Evolutionary conservation across 2,329 filamentous ascomycete species (phyloP), one percentile per base, ranked within the genome.

Genomic region (Basipetospora chlamydospora): DNA sequence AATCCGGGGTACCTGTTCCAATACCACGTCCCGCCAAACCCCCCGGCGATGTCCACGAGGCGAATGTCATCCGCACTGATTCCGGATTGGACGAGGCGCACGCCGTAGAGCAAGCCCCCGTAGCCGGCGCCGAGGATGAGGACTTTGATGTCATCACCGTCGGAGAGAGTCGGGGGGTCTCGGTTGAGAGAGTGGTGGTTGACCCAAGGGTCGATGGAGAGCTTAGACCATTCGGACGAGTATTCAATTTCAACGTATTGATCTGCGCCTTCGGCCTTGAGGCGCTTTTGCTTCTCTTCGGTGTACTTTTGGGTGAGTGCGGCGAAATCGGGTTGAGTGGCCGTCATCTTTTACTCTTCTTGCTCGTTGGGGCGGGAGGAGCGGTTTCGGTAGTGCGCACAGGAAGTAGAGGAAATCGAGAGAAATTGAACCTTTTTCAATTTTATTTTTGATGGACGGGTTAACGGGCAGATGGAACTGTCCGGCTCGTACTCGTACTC

Each of bases 21-120:
- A 38, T 60, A 64, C 64, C 63, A 68, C 0, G 63, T 66, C 6
- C 64, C 64, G 4, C 64, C 64, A 26, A 64, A 56, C 2, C 59
- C 61, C 12, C 59, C 59, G 1, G 54, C 59, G 0, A 46, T 46
- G 28, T 65, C 62, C 20, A 61, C 47, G 1, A 64, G 39, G 1
- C 53, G 52, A 15, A 64, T 55, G 12, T 63, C 58, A 0, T 56
- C 39, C 6, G 46, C 26, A 5, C 37, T 17, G 28, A 51, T 38
- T 4, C 48, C 48, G 2, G 42, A 39, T 21, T 53, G 38, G 18
- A 52, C 31, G 6, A 52, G 39, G 3, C 43, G 44, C 2, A 48
- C 45, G 1, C 52, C 55, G n/a, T 44, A 51, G 2, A 57, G 43
- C 0, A 60, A 42, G 0, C 52, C 57, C 6, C 49, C 51, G 29